Evolutionary conservation across 345 rosid species (phyloP).

Genomic region (Eucalyptus shirleyi): DNA sequence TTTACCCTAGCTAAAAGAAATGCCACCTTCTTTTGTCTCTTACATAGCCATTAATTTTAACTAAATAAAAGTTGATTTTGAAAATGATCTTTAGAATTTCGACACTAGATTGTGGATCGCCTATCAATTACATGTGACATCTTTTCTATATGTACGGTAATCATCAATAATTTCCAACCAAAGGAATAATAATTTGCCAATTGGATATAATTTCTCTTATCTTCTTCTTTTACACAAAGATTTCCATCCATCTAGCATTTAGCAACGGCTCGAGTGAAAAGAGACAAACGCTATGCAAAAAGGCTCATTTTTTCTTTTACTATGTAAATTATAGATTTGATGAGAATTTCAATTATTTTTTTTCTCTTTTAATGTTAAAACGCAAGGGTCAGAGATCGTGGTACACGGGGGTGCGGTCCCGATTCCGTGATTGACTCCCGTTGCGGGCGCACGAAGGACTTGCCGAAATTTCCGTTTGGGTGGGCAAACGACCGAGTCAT

Average conservation of each 20-base stretch:
- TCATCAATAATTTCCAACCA: not conserved
- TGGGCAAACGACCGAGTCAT: not conserved
- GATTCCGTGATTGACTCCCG: not conserved
- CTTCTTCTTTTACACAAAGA: not conserved
- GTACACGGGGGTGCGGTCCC: not conserved
- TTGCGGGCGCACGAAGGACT: not conserved
- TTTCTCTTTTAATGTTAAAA: no score
- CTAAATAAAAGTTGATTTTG: fast-evolving
- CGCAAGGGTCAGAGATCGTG: no score
- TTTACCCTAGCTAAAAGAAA: not conserved
- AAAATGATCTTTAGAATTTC: fast-evolving
- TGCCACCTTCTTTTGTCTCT: not conserved
- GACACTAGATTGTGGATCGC: fast-evolving
- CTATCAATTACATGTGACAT: fast-evolving
- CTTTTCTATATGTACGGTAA: not conserved
- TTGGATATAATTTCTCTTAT: not conserved
- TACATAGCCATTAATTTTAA: fast-evolving
- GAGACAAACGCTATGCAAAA: not conserved
- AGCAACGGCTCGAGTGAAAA: not conserved
- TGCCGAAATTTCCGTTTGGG: not conserved
- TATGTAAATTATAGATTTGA: not conserved
- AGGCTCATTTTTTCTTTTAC: not conserved
- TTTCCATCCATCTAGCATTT: not conserved
- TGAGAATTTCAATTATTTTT: not conserved
- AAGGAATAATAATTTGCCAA: not conserved